phyloP scores from a whole-genome alignment of 2,329 filamentous ascomycete species.

The Aureobasidium lini region DNA sequence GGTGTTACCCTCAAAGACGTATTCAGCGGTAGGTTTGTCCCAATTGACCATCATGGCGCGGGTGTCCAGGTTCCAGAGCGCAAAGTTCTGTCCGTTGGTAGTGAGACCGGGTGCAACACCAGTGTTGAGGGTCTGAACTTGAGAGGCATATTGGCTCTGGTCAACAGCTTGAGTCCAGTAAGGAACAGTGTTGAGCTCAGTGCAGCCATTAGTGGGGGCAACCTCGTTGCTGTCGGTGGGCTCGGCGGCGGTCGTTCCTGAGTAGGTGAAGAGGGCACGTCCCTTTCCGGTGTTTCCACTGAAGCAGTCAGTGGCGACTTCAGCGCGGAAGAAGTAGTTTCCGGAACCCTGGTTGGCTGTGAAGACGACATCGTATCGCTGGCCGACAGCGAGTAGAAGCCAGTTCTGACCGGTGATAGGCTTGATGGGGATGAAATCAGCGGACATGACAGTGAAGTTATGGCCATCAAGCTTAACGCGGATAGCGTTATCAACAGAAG shows the following conservation, averaged over 20 bases:
- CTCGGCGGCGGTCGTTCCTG: conserved; percentile 17
- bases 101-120: conserved; percentile 20
- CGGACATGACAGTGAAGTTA: conserved; percentile 28
- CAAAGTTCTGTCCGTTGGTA: conserved; percentile 32
- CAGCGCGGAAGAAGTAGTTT: conserved; percentile 41
- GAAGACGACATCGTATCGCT: conserved; percentile 42
- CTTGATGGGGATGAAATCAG: conserved; percentile 31
- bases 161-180: conserved; percentile 32
- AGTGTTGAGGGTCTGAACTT: conserved; percentile 25
- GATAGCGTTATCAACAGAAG: conserved; percentile 38
- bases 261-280: conserved; percentile 32
- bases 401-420: conserved; percentile 20
- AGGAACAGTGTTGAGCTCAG: conserved; percentile 24
- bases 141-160: conserved; percentile 24
- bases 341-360: conserved; percentile 36
- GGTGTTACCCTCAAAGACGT: conserved; percentile 34
- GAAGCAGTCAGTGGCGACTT: conserved; percentile 30
- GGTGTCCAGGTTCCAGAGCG: conserved; percentile 28
- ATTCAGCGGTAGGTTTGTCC: conserved; percentile 38
- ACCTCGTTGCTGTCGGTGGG: conserved; percentile 19
- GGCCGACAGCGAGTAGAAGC: conserved; percentile 35
- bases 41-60: conserved; percentile 37
- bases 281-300: conserved; percentile 27
- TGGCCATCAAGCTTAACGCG: conserved; percentile 30
- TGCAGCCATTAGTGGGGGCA: conserved; percentile 24